Percentiles rank a stretch among this genome's conserved stretches.
Conservation (phyloP, 2,329 filamentous ascomycete genomes). For the Tolypocladium sp. region DNA sequence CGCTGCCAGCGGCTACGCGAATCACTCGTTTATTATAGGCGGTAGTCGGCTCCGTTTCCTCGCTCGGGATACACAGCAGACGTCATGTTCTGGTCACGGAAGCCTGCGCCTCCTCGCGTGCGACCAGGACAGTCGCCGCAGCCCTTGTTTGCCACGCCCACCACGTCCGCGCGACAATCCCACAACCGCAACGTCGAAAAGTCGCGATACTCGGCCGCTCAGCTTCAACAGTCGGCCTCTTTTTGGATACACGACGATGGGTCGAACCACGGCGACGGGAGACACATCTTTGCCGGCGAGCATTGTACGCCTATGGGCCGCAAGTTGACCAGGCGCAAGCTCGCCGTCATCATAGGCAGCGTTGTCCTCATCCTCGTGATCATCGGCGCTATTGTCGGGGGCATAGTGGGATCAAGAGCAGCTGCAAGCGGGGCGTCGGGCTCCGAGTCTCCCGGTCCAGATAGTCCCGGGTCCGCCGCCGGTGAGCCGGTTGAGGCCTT, state of each 20-base stretch:
- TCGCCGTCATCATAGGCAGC: background rate
- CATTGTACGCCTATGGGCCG: background rate
- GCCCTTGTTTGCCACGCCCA: background rate
- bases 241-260: background rate
- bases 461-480: background rate
- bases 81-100: background rate
- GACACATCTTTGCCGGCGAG: background rate
- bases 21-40: background rate
- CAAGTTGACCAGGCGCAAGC: background rate
- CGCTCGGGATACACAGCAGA: background rate
- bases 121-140: background rate
- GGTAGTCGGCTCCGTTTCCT: background rate
- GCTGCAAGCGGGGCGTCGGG: background rate
- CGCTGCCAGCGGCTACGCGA: background rate
- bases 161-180: background rate
- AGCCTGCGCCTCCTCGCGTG: background rate
- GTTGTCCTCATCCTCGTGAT: background rate
- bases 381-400: background rate
- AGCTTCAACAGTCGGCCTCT: background rate
- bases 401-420: background rate
- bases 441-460: background rate
- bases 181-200: background rate
- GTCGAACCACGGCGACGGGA: background rate
- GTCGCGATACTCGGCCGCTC: background rate
- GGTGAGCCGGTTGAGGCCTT: background rate